These are phyloP conservation scores for Harringtonia aguacate DNA, from an alignment of 2,329 filamentous ascomycete species.

Conservation along the genomic window DNA sequence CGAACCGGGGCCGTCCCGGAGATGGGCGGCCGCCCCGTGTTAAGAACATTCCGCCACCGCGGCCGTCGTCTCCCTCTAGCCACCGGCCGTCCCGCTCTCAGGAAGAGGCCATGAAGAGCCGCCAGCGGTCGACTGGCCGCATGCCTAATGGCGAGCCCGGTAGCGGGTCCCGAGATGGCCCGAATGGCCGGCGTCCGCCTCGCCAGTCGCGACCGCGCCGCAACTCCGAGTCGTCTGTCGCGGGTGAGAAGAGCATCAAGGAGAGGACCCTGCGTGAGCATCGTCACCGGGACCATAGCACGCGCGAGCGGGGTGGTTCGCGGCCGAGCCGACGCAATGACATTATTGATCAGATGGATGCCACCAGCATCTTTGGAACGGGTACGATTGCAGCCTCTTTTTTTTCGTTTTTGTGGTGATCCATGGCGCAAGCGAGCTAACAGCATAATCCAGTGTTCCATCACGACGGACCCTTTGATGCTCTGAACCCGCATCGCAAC, in stretches of 20 bases:
- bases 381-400: slow-evolving; percentile 40
- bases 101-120: slow-evolving; percentile 50
- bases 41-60: slow-evolving; percentile 40
- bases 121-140: slow-evolving; percentile 16
- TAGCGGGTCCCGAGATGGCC: not conserved
- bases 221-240: slow-evolving; percentile 69
- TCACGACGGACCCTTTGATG: slow-evolving; percentile 95
- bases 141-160: not conserved
- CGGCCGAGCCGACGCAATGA: slow-evolving; percentile 54
- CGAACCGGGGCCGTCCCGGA: slow-evolving; percentile 26
- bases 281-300: slow-evolving; percentile 40
- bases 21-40: slow-evolving; percentile 28
- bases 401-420: slow-evolving; percentile 1
- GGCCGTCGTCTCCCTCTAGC: slow-evolving; percentile 26
- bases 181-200: slow-evolving; percentile 19
- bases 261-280: slow-evolving; percentile 39
- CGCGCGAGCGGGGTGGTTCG: slow-evolving; percentile 41
- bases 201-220: slow-evolving; percentile 46
- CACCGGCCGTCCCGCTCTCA: slow-evolving; percentile 57
- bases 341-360: slow-evolving; percentile 92
- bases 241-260: slow-evolving; percentile 42
- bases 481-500: slow-evolving; percentile 90
- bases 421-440: not conserved
- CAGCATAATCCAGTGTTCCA: slow-evolving; percentile 72
- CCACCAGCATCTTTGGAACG: slow-evolving; percentile 89